These are phyloP conservation scores for Aspergillus mulundensis DNA, from an alignment of 495 filamentous ascomycete genomes.

Conservation along the genomic window DNA sequence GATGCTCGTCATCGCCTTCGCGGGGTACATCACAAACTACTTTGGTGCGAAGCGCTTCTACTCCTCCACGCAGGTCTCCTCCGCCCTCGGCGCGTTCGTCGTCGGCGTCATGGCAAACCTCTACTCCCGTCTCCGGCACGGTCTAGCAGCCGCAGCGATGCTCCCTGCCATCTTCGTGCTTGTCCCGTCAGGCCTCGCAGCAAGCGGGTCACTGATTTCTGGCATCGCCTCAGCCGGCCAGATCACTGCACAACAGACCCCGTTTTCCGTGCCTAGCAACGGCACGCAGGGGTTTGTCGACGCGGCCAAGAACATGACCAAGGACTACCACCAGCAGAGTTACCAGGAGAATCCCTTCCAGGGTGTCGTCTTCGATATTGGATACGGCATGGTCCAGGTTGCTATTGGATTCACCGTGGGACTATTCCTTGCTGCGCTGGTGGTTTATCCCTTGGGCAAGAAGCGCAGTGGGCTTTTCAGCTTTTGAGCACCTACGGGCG, in stretches of 20 bases:
- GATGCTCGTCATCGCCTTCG: slow-evolving; percentile 78
- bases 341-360: slow-evolving; percentile 24
- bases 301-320: slow-evolving; percentile 36
- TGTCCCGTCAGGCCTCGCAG: slow-evolving; percentile 85
- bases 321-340: background rate
- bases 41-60: slow-evolving; percentile 68
- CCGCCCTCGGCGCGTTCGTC: slow-evolving; percentile 78
- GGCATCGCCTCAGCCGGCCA: slow-evolving; percentile 81
- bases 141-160: slow-evolving; percentile 82
- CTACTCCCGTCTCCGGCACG: slow-evolving; percentile 79
- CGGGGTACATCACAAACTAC: slow-evolving; percentile 84
- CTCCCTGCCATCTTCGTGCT: slow-evolving; percentile 93
- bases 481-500: slow-evolving; percentile 53
- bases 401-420: slow-evolving; percentile 93
- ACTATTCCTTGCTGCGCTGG: slow-evolving; percentile 76
- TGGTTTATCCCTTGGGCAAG: slow-evolving; percentile 91
- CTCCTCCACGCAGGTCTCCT: slow-evolving; percentile 72
- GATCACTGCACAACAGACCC: slow-evolving; percentile 54
- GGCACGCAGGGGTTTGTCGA: slow-evolving; percentile 48
- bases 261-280: slow-evolving; percentile 45
- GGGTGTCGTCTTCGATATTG: slow-evolving; percentile 73
- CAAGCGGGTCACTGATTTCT: slow-evolving; percentile 75
- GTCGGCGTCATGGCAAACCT: slow-evolving; percentile 85
- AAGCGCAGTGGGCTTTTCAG: slow-evolving; percentile 84
- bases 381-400: slow-evolving; percentile 84